Percentiles rank a stretch among this genome's conserved stretches.
These are phyloP conservation scores for Colletotrichum incanum DNA, from an alignment of 2,329 filamentous ascomycete species.

Conservation along the genomic window DNA sequence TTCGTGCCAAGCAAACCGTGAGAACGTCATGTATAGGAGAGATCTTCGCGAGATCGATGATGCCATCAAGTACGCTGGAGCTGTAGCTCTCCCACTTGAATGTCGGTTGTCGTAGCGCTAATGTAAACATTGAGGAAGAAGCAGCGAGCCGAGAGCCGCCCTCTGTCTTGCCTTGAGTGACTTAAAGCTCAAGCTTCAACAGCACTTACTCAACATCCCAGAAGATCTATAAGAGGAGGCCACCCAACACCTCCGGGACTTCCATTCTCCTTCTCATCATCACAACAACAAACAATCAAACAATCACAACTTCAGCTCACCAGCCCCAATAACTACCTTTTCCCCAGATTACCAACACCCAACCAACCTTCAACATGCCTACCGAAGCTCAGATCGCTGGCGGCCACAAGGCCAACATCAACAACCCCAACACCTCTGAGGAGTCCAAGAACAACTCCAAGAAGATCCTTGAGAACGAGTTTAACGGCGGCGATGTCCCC, in stretches of 20 bases:
- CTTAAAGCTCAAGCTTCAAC: not conserved
- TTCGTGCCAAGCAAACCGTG: not conserved
- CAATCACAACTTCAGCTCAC: not conserved
- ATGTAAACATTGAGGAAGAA: not conserved
- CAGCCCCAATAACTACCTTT: not conserved
- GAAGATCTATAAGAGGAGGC: slow-evolving; percentile 40
- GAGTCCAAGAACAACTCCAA: slow-evolving; percentile 71
- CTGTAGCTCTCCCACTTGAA: not conserved
- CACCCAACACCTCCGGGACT: not conserved
- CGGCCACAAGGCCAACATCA: slow-evolving; percentile 73
- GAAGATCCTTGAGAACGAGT: slow-evolving; percentile 66
- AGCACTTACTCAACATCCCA: too few species aligned
- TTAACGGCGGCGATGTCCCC: slow-evolving; percentile 58
- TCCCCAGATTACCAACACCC: not conserved
- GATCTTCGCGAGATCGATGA: slow-evolving; percentile 17
- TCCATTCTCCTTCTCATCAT: not conserved
- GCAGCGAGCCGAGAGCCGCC: not conserved
- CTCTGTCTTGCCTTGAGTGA: not conserved
- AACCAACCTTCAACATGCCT: slow-evolving; percentile 57
- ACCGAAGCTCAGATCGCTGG: slow-evolving; percentile 67
- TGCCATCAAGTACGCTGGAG: slow-evolving; percentile 31
- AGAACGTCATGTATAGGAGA: slow-evolving; percentile 18
- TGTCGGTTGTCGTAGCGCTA: not conserved
- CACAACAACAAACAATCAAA: slow-evolving; percentile 14
- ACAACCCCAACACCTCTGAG: slow-evolving; percentile 70